A percentile compares a stretch with the other conserved stretches of the same genome.
phyloP scores from a whole-genome alignment of 202 grass and related monocot species.

The Schoenoplectus tabernaemontani region DNA sequence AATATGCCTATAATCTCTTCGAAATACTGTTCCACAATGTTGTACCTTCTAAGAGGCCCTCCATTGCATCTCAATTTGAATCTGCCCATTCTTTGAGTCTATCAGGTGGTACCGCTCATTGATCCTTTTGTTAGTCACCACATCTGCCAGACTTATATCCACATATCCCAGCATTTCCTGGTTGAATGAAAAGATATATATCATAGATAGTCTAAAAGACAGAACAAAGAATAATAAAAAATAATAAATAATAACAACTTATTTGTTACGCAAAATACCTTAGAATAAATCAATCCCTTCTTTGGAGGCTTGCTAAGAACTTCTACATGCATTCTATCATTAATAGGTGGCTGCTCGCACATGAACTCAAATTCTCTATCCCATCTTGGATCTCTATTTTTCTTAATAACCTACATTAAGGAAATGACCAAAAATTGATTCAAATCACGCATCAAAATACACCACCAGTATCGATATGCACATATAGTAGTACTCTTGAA shows the following conservation, averaged over 20 bases:
- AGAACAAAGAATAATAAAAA: neutral
- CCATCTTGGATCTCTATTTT: conserved; percentile 90
- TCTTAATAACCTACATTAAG: conserved; percentile 91
- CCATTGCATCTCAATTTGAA: conserved; percentile 91
- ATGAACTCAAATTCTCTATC: conserved; percentile 77
- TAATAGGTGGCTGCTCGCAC: conserved; percentile 70
- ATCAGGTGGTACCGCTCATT: conserved; percentile 79
- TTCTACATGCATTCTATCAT: conserved; percentile 83
- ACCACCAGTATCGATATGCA: neutral
- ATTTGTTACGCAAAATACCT: conserved; percentile 41
- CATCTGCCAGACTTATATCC: conserved; percentile 62
- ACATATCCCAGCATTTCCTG: conserved; percentile 90
- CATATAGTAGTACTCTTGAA: too few species aligned
- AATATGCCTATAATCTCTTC: neutral
- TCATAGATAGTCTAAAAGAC: neutral
- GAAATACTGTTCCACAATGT: neutral
- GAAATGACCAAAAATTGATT: neutral
- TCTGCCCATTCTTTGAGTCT: conserved; percentile 74
- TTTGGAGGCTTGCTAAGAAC: conserved; percentile 67
- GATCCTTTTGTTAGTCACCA: conserved; percentile 79
- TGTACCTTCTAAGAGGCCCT: conserved; percentile 49
- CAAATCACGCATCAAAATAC: neutral
- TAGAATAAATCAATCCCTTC: conserved; percentile 66
- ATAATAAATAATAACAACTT: neutral
- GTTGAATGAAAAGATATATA: neutral